Conservation (phyloP, 1,139 yeast species). For the Blastobotrys malaysiensis region DNA sequence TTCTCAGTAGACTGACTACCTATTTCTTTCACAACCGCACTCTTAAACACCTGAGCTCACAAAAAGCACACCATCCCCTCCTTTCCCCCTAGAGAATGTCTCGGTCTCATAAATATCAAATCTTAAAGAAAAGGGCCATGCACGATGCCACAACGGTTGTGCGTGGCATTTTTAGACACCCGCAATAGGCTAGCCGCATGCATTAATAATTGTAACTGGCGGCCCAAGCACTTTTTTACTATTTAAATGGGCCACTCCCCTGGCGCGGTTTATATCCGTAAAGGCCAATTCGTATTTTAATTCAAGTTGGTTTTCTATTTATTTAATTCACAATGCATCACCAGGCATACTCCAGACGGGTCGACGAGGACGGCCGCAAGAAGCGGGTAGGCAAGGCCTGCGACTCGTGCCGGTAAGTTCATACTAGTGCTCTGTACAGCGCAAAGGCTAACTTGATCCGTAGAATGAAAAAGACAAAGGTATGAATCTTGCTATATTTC, state of each 20-base stretch:
- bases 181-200: not conserved
- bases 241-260: not conserved
- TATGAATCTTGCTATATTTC: constrained; percentile 4
- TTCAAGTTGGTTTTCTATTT: not conserved
- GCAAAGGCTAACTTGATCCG: not conserved
- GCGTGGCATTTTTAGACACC: not conserved
- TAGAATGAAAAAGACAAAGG: constrained; percentile 43
- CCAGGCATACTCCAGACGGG: not conserved
- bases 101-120: not conserved
- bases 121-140: not conserved
- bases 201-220: not conserved
- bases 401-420: constrained; percentile 55
- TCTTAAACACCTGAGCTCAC: not conserved
- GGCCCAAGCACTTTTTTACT: not conserved
- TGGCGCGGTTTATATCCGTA: not conserved
- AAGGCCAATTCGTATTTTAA: not conserved
- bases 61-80: not conserved
- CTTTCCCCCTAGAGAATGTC: not conserved
- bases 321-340: not conserved
- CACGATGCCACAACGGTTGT: not conserved
- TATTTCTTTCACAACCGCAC: not conserved
- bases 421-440: no score
- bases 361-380: constrained; percentile 34
- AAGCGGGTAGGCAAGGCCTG: constrained; percentile 79
- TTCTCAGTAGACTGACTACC: not conserved